phyloP scores from a whole-genome alignment of 2,329 filamentous ascomycete genomes.

The Fusarium camptoceras region DNA sequence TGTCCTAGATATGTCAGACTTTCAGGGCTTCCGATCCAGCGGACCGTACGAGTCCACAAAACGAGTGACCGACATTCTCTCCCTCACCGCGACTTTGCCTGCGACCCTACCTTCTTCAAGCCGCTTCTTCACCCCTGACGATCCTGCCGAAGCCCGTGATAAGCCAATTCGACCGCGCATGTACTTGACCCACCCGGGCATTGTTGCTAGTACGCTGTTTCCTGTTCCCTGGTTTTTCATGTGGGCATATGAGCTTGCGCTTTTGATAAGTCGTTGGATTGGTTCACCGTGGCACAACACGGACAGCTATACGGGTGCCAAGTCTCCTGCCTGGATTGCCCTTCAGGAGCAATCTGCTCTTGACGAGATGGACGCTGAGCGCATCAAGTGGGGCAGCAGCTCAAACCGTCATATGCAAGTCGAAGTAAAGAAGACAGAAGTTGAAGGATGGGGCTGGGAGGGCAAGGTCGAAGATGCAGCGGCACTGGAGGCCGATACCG shows the following conservation, averaged over 20 bases:
- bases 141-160: constrained; percentile 38
- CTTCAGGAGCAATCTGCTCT: constrained; percentile 74
- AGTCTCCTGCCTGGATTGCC: constrained; percentile 81
- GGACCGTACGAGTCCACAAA: constrained; percentile 88
- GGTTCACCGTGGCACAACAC: constrained; percentile 91
- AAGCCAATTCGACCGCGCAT: constrained; percentile 65
- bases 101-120: constrained; percentile 68
- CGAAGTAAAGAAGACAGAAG: constrained; percentile 80
- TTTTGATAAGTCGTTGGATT: constrained; percentile 78
- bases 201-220: constrained; percentile 85
- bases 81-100: constrained; percentile 78
- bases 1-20: constrained; percentile 73
- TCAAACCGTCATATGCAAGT: constrained; percentile 68
- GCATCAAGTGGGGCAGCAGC: constrained; percentile 87
- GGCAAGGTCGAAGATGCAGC: constrained; percentile 64
- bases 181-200: constrained; percentile 87
- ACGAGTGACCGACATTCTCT: constrained; percentile 84
- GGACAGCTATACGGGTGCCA: constrained; percentile 80
- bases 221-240: constrained; percentile 77
- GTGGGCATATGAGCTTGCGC: constrained; percentile 73
- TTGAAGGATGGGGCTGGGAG: constrained; percentile 85
- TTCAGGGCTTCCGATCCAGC: constrained; percentile 75
- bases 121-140: constrained; percentile 63
- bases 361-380: constrained; percentile 65
- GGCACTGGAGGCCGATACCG: constrained; percentile 56